Evolutionary conservation across 441 rosid species (phyloP).

Genomic region (Hura crepitans): DNA sequence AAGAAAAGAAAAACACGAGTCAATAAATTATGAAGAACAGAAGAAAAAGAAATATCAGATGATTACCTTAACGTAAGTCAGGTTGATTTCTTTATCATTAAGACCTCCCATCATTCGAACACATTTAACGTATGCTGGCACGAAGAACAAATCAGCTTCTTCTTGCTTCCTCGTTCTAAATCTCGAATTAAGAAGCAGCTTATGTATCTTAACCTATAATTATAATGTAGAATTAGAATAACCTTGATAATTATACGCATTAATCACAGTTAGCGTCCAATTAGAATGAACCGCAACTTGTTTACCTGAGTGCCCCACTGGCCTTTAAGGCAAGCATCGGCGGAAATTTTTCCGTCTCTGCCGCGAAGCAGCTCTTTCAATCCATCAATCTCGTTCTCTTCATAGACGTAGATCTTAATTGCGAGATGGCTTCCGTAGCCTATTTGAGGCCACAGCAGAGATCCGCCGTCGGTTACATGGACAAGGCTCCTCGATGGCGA

Average conservation of each 20-base stretch:
- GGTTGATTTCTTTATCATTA: conserved; percentile 85
- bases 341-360: conserved; percentile 50
- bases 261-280: neutral
- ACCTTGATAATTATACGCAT: neutral
- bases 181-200: conserved; percentile 52
- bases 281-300: neutral
- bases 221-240: neutral
- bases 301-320: conserved; percentile 98
- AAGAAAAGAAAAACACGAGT: neutral
- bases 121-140: conserved; percentile 86
- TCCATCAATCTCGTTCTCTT: conserved; percentile 74
- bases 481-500: conserved; percentile 17
- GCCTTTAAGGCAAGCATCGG: conserved; percentile 70
- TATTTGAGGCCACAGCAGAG: conserved; percentile 53
- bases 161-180: conserved; percentile 64
- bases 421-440: conserved; percentile 65
- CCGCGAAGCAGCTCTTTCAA: conserved; percentile 63
- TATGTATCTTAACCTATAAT: conserved; percentile 78
- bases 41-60: neutral
- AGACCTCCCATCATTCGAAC: conserved; percentile 90
- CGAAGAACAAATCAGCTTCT: conserved; percentile 90
- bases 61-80: conserved; percentile 70
- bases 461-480: conserved; percentile 30
- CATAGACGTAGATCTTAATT: conserved; percentile 81
- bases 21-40: neutral